Base-by-base conservation (phyloP, 768 basidiomycete genomes). In the Boletus barrowsii region DNA sequence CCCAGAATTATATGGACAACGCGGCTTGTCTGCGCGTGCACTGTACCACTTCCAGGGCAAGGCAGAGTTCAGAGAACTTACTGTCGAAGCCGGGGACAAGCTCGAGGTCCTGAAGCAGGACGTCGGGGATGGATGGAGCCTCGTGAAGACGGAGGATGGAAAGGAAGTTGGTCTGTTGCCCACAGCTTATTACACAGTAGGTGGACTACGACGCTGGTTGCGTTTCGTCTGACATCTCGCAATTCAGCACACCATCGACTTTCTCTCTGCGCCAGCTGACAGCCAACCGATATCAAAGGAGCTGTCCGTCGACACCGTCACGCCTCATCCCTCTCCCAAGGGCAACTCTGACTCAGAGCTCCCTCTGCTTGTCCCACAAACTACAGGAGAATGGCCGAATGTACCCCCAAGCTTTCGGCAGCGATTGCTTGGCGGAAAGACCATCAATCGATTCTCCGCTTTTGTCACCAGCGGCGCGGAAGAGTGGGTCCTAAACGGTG, bases 401-500 rank as follows among this genome's bases (percentile, higher is more conserved):
- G 63, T 72, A 15, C 81, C 87, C 58, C 87, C 88, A 2, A 88
- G 81, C 67, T 87, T 90, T 62, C 75, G 84, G 10, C 81, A 82
- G 51, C 86, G 83, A 58, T 75, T 92, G 0, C 79, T 93, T 1
- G 84, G 88, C 30, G 88, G 90, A 10, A 90, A 86, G 69, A 83
- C 82, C 42, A 70, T 92, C 50, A 91, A 92, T 67, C 79, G 90
- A n/a, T 93, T 93, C 71, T 90, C 89, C 1, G 86, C 79, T 52
- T 93, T 92, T 67, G 90, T 93, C 14, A 90, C 87, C 8, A 90
- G 86, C 54, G 90, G 90, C 35, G 90, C 90, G 10, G 90, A 93
- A 67, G 85, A 86, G 48, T 93, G 84, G 73, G 79, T 92, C 9
- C 78, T 92, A n/a, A 81, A 86, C 47, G 90, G 90, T 5, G 75